A percentile compares a stretch with the other conserved stretches of the same genome.
Evolutionary conservation across 768 basidiomycete species (phyloP).

Genomic region (Chlorophyllum brunneum): DNA sequence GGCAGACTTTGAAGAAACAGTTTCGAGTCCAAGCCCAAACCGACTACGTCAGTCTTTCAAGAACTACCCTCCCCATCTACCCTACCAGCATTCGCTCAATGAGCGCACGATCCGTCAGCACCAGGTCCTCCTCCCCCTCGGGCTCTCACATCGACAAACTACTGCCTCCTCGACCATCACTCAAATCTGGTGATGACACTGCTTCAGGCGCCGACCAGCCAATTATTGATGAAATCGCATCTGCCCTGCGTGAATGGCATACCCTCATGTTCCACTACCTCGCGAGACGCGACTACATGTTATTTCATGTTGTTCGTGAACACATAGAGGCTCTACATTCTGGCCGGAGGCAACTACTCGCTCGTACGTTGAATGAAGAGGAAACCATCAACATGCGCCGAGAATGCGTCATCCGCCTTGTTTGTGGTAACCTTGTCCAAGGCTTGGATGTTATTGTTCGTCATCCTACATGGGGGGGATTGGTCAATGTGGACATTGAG

Average conservation of each 20-base stretch:
- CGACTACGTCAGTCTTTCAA: constrained; percentile 69
- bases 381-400: constrained; percentile 79
- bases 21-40: constrained; percentile 73
- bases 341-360: constrained; percentile 86
- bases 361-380: constrained; percentile 81
- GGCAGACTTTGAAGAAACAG: constrained; percentile 45
- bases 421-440: constrained; percentile 87
- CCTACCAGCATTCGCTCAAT: constrained; percentile 72
- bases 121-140: constrained; percentile 68
- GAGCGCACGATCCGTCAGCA: constrained; percentile 62
- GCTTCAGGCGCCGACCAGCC: constrained; percentile 79
- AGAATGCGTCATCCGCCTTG: constrained; percentile 85
- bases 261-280: constrained; percentile 89
- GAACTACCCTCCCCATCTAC: constrained; percentile 70
- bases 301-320: constrained; percentile 81
- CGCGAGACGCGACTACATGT: constrained; percentile 80
- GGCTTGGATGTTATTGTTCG: constrained; percentile 95
- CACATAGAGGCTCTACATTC: constrained; percentile 91
- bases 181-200: constrained; percentile 94
- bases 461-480: constrained; percentile 85
- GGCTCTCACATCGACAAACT: constrained; percentile 68
- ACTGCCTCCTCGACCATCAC: constrained; percentile 85
- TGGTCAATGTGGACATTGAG: constrained; percentile 88
- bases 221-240: constrained; percentile 96
- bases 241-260: constrained; percentile 95